Evolutionary conservation across 495 filamentous ascomycete species (phyloP), one percentile per base, ranked within the genome.

Genomic region (Talaromyces ruber): DNA sequence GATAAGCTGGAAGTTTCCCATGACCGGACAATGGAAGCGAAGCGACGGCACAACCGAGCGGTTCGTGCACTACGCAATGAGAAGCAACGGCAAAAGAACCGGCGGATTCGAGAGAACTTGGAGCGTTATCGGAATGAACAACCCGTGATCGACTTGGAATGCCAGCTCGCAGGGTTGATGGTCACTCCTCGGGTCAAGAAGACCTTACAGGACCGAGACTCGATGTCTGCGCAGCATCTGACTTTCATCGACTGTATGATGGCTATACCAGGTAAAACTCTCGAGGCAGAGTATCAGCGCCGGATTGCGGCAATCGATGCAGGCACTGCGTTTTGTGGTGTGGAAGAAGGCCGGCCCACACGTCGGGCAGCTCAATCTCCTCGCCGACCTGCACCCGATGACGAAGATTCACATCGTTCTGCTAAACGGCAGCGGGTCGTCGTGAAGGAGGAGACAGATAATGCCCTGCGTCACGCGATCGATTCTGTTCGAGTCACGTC

Each of bases 101-200:
- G 51, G 6, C 60, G 64, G 22, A 62, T 72, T 26, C 59, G 62
- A 61, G 63, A 71, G 53, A 69, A 72, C 43, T 59, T 70, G 21
- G 64, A 67, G 54, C 58, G 57, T 47, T 73, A 73, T 60, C 71
- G 72, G 50, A 71, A 72, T 26, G 60, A 74, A 37, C 62, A 76
- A 63, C 67, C 63, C 30, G 67, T 76, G 47, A 71, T 72, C 50
- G 64, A 76, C 58, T 66, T 61, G 24, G 57, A 74, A 54, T 53
- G 61, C 61, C 52, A 75, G 61, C 64, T 74, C 11, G 59, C 70
- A 29, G 67, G 71, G 59, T 68, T 67, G 47, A 22, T 74, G 26
- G 53, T 74, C 2, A 54, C 71, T 51, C 47, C 62, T 39, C 53
- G 71, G 59, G 68, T 68, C 6, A 66, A 59, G 30, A 64, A 53